Conservation (phyloP, 352 stramenopile species). For the Thraustotheca clavata region DNA sequence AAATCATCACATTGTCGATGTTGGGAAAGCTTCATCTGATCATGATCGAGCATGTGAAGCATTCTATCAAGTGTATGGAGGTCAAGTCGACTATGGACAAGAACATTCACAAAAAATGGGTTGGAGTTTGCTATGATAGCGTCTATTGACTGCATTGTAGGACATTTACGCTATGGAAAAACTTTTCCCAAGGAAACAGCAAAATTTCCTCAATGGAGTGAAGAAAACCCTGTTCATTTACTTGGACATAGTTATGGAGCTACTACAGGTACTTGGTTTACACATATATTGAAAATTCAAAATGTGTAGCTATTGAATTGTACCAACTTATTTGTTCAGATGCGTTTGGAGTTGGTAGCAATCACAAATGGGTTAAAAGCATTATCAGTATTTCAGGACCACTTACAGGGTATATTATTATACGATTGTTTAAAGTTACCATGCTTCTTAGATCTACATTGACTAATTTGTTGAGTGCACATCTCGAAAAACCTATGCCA, state of each 20-base stretch:
- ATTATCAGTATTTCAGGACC: conserved; percentile 55
- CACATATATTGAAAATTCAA: neutral
- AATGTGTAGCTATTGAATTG: conserved; percentile 40
- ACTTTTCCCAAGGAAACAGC: conserved; percentile 14
- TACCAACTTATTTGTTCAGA: conserved; percentile 58
- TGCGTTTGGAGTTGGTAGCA: conserved; percentile 45
- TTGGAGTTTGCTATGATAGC: neutral
- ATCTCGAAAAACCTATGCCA: conserved; percentile 28
- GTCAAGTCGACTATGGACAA: conserved; percentile 54
- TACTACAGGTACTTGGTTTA: conserved; percentile 26
- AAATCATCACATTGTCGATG: conserved; percentile 54
- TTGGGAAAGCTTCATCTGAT: conserved; percentile 54
- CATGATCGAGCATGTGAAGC: conserved; percentile 61
- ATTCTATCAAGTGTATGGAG: conserved; percentile 58
- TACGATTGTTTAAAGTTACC: neutral
- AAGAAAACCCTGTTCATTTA: conserved; percentile 42
- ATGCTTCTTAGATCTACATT: conserved; percentile 29
- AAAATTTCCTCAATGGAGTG: conserved; percentile 37
- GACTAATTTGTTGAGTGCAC: conserved; percentile 40
- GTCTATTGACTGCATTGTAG: neutral
- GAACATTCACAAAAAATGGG: conserved; percentile 27
- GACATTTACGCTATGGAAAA: neutral
- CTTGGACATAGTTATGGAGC: conserved; percentile 60
- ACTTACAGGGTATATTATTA: conserved; percentile 32
- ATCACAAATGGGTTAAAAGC: conserved; percentile 45